Conservation (phyloP, 192 early-diverging fungal species). For the Pilobolus umbonatus region DNA sequence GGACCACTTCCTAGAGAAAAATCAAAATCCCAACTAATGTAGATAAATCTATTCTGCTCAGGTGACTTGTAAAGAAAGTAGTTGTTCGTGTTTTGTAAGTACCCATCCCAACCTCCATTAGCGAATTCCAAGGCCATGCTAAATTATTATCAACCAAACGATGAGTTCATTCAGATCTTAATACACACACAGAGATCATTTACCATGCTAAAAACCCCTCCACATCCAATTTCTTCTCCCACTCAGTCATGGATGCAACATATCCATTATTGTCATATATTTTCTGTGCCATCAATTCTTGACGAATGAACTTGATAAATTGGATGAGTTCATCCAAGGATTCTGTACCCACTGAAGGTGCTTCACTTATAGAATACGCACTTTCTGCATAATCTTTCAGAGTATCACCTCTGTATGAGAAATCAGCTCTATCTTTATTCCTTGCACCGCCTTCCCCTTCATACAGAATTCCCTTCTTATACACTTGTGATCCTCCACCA, state of each 20-base stretch:
- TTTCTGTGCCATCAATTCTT: slow-evolving; percentile 8
- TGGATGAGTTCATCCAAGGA: neutral
- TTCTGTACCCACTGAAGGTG: neutral
- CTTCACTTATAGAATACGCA: slow-evolving; percentile 7
- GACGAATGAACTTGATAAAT: slow-evolving; percentile 30
- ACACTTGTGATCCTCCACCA: neutral
- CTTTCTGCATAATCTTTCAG: neutral
- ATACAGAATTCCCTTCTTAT: slow-evolving; percentile 5
- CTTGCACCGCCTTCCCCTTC: slow-evolving; percentile 4
- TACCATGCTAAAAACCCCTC: slow-evolving; percentile 29
- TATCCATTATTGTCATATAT: neutral
- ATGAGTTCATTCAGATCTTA: neutral
- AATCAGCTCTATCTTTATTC: neutral
- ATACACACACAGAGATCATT: neutral
- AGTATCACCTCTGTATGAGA: slow-evolving; percentile 17
- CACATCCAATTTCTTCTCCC: slow-evolving; percentile 23
- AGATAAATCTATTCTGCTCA: slow-evolving; percentile 3
- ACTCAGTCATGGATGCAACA: neutral
- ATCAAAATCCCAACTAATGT: slow-evolving; percentile 28
- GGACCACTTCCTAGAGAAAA: slow-evolving; percentile 23
- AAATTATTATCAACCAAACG: neutral
- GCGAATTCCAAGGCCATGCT: slow-evolving; percentile 34
- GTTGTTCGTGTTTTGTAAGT: slow-evolving; percentile 25
- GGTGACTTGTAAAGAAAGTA: slow-evolving; percentile 29
- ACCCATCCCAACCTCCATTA: slow-evolving; percentile 23